These are phyloP conservation scores for Neurospora sp. DNA, from an alignment of 495 filamentous ascomycete species.

Conservation along the genomic window DNA sequence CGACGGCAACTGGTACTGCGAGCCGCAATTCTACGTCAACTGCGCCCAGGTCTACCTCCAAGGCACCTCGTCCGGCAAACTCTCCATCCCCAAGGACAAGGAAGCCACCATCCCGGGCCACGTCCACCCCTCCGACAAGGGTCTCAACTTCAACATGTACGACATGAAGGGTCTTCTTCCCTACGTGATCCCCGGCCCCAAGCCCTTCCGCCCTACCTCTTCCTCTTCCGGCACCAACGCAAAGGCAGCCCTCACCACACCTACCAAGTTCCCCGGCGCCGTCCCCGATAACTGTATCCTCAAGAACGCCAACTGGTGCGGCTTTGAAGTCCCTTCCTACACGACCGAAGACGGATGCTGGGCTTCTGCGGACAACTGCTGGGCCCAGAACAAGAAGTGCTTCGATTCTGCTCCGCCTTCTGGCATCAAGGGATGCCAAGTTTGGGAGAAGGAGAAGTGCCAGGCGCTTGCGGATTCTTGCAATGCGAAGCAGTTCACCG, in stretches of 20 bases:
- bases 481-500: conserved; percentile 35
- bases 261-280: conserved; percentile 28
- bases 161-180: conserved; percentile 18
- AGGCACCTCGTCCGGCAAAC: conserved; percentile 28
- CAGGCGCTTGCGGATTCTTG: conserved; percentile 39
- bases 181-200: conserved; percentile 53
- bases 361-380: conserved; percentile 44
- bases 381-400: conserved; percentile 45
- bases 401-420: conserved; percentile 47
- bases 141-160: conserved; percentile 56
- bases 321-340: conserved; percentile 45
- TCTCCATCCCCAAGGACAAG: conserved; percentile 30
- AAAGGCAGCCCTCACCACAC: conserved; percentile 11
- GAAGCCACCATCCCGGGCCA: conserved; percentile 56
- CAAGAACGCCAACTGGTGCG: conserved; percentile 66
- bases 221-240: background rate
- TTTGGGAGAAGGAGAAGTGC: conserved; percentile 51
- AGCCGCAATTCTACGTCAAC: conserved; percentile 58
- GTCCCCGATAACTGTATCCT: conserved; percentile 46
- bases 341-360: conserved; percentile 48
- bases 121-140: conserved; percentile 39
- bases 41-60: conserved; percentile 62
- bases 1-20: conserved; percentile 24
- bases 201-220: conserved; percentile 28
- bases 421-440: conserved; percentile 45